Percentiles rank a stretch among this genome's conserved stretches.
Evolutionary conservation across 139 green algal genomes (phyloP).

Genomic region (Spirogloea muscicola): DNA sequence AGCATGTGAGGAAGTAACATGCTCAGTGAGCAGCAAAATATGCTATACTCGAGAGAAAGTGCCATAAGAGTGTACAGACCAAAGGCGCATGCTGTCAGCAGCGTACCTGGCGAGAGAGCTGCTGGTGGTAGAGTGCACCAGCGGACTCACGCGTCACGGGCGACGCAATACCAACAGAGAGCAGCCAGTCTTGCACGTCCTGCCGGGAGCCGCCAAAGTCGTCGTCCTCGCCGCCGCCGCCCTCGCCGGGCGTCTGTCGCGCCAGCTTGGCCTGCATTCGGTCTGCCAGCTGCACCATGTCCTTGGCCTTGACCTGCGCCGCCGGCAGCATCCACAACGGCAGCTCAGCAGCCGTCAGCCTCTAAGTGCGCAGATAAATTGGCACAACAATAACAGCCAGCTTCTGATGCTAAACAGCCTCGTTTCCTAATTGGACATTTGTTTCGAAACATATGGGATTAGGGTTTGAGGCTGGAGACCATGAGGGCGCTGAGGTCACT

Average conservation of each 20-base stretch:
- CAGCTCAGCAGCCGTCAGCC: not conserved
- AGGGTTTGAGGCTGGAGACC: too few species aligned
- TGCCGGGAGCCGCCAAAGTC: constrained; percentile 32
- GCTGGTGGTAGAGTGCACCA: constrained; percentile 72
- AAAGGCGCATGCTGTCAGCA: too few species aligned
- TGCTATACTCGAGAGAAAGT: not conserved
- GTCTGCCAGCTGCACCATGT: constrained; percentile 40
- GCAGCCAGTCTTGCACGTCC: constrained; percentile 72
- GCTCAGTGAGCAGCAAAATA: too few species aligned
- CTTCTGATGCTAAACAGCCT: too few species aligned
- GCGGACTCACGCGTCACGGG: constrained; percentile 82
- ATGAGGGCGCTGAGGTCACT: constrained; percentile 44
- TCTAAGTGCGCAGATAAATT: not conserved
- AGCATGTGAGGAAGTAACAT: too few species aligned
- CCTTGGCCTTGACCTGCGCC: constrained; percentile 41
- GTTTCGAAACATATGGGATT: too few species aligned
- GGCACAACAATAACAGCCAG: too few species aligned
- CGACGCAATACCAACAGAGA: constrained; percentile 78
- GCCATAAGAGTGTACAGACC: not conserved
- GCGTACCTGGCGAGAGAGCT: constrained; percentile 74
- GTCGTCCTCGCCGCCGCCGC: constrained; percentile 1
- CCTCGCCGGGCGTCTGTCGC: not conserved
- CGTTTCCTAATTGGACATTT: too few species aligned
- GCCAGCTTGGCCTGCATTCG: constrained; percentile 22
- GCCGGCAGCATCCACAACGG: not conserved